Evolutionary conservation across 495 filamentous ascomycete species (phyloP).

Genomic region (Lepraria neglecta): DNA sequence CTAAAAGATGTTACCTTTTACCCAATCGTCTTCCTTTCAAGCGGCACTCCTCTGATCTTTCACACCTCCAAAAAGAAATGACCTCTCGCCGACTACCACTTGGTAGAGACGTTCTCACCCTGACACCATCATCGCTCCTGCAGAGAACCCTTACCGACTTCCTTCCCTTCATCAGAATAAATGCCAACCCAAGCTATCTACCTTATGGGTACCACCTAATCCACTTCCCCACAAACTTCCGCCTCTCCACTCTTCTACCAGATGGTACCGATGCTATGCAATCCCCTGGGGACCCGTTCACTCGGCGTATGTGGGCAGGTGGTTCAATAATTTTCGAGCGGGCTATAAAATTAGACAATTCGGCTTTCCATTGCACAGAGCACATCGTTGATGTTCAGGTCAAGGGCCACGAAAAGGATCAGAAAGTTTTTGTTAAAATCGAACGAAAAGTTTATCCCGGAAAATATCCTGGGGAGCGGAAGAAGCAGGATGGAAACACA

Average conservation of each 20-base stretch:
- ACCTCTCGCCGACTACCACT: slow-evolving; percentile 46
- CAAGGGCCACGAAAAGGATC: slow-evolving; percentile 48
- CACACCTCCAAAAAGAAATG: slow-evolving; percentile 17
- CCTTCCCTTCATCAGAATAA: slow-evolving; percentile 33
- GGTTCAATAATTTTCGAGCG: slow-evolving; percentile 37
- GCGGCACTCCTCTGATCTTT: slow-evolving; percentile 8
- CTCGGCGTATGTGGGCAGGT: slow-evolving; percentile 74
- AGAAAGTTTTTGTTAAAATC: slow-evolving; percentile 56
- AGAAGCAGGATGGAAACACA: not conserved
- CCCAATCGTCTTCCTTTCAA: not conserved
- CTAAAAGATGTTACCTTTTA: not conserved
- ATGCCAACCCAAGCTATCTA: slow-evolving; percentile 26
- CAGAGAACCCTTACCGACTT: slow-evolving; percentile 55
- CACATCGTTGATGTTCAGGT: slow-evolving; percentile 53
- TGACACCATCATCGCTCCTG: slow-evolving; percentile 59
- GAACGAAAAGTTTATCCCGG: slow-evolving; percentile 40
- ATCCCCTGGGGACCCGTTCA: slow-evolving; percentile 57
- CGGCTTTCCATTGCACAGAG: slow-evolving; percentile 43
- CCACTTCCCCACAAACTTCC: slow-evolving; percentile 59
- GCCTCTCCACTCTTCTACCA: slow-evolving; percentile 47
- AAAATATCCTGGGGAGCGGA: slow-evolving; percentile 28
- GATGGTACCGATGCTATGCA: slow-evolving; percentile 72
- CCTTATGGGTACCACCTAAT: slow-evolving; percentile 64
- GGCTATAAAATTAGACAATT: not conserved
- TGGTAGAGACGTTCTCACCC: slow-evolving; percentile 58